A percentile compares a stretch with the other conserved stretches of the same genome.
Conservation (phyloP, 2,329 filamentous ascomycete species). For the Sarocladiaceae sp. region DNA sequence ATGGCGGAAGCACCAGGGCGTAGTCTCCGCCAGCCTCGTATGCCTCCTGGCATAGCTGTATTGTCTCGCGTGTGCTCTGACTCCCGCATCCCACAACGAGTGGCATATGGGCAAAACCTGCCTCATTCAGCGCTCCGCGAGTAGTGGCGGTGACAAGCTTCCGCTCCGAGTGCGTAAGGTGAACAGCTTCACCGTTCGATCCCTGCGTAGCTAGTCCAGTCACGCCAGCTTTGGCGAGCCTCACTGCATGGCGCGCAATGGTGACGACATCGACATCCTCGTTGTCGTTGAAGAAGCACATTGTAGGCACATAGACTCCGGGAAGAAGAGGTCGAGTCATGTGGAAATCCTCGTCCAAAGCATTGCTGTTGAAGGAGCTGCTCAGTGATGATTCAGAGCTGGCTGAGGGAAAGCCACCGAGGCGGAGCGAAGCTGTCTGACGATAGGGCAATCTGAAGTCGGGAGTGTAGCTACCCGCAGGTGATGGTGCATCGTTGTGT, state of each 20-base stretch:
- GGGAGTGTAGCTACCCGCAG: constrained; percentile 39
- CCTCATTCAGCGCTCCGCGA: constrained; percentile 52
- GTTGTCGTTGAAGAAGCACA: constrained; percentile 33
- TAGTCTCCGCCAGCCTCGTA: constrained; percentile 69
- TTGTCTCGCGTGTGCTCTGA: constrained; percentile 71
- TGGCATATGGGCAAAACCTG: constrained; percentile 58
- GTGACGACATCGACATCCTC: constrained; percentile 25
- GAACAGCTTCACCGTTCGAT: constrained; percentile 80
- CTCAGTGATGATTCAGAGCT: constrained; percentile 32
- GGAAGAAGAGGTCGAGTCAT: constrained; percentile 33
- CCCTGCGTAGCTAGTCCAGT: constrained; percentile 75
- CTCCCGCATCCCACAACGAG: constrained; percentile 74
- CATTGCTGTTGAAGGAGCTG: constrained; percentile 38
- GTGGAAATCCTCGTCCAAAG: constrained; percentile 27
- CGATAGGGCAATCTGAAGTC: constrained; percentile 35
- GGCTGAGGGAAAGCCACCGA: constrained; percentile 20
- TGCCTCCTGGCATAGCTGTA: constrained; percentile 67
- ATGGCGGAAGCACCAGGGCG: constrained; percentile 71
- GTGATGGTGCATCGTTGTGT: constrained; percentile 43
- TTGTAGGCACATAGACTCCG: constrained; percentile 33
- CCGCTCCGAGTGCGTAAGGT: constrained; percentile 68
- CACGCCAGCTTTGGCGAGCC: constrained; percentile 62
- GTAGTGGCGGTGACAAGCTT: constrained; percentile 58
- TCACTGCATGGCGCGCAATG: constrained; percentile 28
- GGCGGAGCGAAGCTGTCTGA: constrained; percentile 23